Conservation (phyloP, 2,329 filamentous ascomycete species). For the Colletotrichum scovillei region DNA sequence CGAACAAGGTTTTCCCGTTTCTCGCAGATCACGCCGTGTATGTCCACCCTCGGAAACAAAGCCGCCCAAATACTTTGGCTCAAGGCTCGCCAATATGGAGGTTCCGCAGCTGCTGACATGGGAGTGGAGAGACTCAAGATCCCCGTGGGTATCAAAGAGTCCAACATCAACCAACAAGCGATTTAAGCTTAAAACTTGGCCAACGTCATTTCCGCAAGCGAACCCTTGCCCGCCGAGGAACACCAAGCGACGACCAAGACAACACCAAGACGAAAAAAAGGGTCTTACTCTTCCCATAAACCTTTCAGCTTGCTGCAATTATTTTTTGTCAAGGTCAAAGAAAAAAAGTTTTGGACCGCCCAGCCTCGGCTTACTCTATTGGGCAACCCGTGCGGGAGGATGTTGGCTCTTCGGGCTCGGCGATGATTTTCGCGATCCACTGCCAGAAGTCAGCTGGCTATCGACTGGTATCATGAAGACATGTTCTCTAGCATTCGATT, state of each 20-base stretch:
- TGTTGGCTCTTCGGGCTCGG: slow-evolving; percentile 15
- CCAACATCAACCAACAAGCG: slow-evolving; percentile 23
- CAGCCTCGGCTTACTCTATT: slow-evolving; percentile 29
- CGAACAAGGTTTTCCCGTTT: neutral
- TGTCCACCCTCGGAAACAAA: neutral
- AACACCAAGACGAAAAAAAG: slow-evolving; percentile 7
- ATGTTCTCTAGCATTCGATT: neutral
- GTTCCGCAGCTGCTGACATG: slow-evolving; percentile 22
- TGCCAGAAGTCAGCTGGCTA: neutral
- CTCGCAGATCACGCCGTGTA: slow-evolving; percentile 9
- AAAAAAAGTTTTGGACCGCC: slow-evolving; percentile 3
- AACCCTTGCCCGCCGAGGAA: slow-evolving; percentile 31
- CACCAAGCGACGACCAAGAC: slow-evolving; percentile 1
- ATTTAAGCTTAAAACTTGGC: slow-evolving; percentile 37
- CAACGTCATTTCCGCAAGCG: slow-evolving; percentile 26
- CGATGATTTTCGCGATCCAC: slow-evolving; percentile 18
- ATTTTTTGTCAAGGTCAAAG: neutral
- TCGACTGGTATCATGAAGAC: neutral
- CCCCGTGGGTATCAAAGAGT: slow-evolving; percentile 4
- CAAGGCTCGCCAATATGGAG: slow-evolving; percentile 17
- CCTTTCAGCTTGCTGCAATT: slow-evolving; percentile 5
- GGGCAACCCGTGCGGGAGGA: slow-evolving; percentile 22
- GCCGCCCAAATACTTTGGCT: neutral
- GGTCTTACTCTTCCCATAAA: neutral
- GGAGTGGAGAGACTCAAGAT: slow-evolving; percentile 27